These are phyloP conservation scores for Drechslerella coelobrocha DNA, from an alignment of 2,329 filamentous ascomycete genomes.

Conservation along the genomic window DNA sequence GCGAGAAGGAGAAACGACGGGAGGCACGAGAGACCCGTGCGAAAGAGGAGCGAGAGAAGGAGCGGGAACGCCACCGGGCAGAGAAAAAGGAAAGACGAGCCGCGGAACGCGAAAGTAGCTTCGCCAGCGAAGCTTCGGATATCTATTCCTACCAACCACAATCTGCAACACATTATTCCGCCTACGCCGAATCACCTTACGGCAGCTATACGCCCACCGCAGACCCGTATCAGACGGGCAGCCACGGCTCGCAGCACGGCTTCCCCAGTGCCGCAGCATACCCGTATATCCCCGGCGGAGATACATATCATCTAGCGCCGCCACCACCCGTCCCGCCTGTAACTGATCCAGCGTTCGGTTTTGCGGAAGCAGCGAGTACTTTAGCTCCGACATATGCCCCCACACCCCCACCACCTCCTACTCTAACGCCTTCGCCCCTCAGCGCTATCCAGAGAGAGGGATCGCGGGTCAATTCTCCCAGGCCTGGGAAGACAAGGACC, in stretches of 20 bases:
- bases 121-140: conserved; percentile 42
- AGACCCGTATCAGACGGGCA: conserved; percentile 43
- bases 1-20: conserved; percentile 36
- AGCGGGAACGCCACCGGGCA: conserved; percentile 17
- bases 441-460: conserved; percentile 31
- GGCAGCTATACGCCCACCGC: conserved; percentile 41
- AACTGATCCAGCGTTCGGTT: conserved; percentile 28
- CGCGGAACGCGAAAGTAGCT: conserved; percentile 37
- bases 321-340: conserved; percentile 17
- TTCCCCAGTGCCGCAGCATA: conserved; percentile 32
- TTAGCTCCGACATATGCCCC: conserved; percentile 46
- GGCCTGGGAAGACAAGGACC: conserved; percentile 31
- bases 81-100: conserved; percentile 35
- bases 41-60: conserved; percentile 39
- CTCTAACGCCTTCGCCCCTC: conserved; percentile 43
- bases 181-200: conserved; percentile 45
- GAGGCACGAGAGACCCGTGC: conserved; percentile 40
- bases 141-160: conserved; percentile 46
- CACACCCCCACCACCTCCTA: conserved; percentile 44
- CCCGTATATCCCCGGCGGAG: conserved; percentile 31
- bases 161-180: conserved; percentile 41
- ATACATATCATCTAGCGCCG: neutral
- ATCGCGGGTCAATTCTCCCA: conserved; percentile 40
- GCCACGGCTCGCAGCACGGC: conserved; percentile 48
- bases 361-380: conserved; percentile 20